Evolutionary conservation across 805 yeast genomes (phyloP).

Genomic region (Nakazawaea siamensis): DNA sequence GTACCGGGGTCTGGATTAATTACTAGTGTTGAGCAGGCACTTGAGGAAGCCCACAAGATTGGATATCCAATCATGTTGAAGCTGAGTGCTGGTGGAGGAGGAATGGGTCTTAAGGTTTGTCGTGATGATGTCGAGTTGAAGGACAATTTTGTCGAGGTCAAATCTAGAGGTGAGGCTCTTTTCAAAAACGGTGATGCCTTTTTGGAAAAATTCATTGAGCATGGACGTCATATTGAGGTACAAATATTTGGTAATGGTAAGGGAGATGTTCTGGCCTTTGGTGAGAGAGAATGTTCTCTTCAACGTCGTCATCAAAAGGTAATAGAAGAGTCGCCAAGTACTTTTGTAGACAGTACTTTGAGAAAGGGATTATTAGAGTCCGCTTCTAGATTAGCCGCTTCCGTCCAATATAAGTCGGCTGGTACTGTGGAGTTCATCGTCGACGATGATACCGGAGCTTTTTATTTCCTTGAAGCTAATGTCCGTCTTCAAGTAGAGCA

Average conservation of each 20-base stretch:
- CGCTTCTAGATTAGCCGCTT: slow-evolving; percentile 16
- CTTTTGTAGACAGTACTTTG: slow-evolving; percentile 14
- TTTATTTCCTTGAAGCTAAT: slow-evolving; percentile 21
- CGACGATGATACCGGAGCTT: slow-evolving; percentile 18
- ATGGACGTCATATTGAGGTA: slow-evolving; percentile 21
- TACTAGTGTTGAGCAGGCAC: slow-evolving; percentile 10
- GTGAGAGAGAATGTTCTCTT: slow-evolving; percentile 23
- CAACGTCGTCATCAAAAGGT: slow-evolving; percentile 25
- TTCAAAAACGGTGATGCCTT: slow-evolving; percentile 18
- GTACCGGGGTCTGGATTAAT: slow-evolving; percentile 20
- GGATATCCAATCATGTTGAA: slow-evolving; percentile 22
- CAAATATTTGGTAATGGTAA: slow-evolving; percentile 21
- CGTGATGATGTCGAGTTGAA: slow-evolving; percentile 11
- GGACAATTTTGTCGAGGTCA: slow-evolving; percentile 14
- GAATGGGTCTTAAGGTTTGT: slow-evolving; percentile 22
- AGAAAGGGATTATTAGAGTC: slow-evolving; percentile 15
- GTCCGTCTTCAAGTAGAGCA: slow-evolving; percentile 23
- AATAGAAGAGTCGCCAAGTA: slow-evolving; percentile 22
- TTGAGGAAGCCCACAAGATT: slow-evolving; percentile 13
- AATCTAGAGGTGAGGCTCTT: slow-evolving; percentile 18
- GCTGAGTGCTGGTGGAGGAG: slow-evolving; percentile 24
- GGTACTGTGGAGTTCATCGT: slow-evolving; percentile 23
- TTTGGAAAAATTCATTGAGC: slow-evolving; percentile 18
- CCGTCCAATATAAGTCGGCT: slow-evolving; percentile 20
- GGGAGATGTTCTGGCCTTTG: slow-evolving; percentile 19